Evolutionary conservation across 306 rosid genomes (phyloP), one percentile per base, ranked within the genome.

Genomic region (Lotus japonicus): DNA sequence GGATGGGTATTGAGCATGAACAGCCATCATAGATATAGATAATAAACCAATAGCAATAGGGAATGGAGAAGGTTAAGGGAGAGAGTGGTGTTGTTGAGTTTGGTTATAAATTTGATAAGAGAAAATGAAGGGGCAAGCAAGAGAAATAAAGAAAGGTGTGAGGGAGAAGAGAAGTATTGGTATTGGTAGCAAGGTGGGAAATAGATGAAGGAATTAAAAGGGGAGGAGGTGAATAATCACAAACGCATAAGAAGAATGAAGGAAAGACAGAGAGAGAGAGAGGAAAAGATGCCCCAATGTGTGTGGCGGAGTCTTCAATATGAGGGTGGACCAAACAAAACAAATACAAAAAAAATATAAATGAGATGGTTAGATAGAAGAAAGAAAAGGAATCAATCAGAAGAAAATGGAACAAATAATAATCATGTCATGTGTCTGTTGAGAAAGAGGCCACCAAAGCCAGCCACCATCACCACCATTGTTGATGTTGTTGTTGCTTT

Each of bases 1-100:
- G 52, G 95, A 94, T 15, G 97, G 97, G 74, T 90, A 90, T 76
- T 94, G 99, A 86, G 99, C 99, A 85, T 94, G 99, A 68, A 94
- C 99, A 3, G 99, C 97, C 99, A 94, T 91, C 11, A 36, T 44
- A 67, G 68, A 60, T 18, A 21, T 21, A 21, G 26, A 21, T 21
- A 21, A 1, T 1, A 26, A 2, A 26, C 31, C 31, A 26, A 26
- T 26, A 26, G 31, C 31, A 26, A 26, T 26, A 26, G 31, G 31
- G 31, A 26, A 26, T 26, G 4, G 31, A 26, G 31, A 26, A 26
- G 31, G 31, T 26, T 14, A 46, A 45, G 26, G 11, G 36, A 39
- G 49, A 50, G 50, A 12, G 2, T 61, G 54, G 23, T 49, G 56
- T 13, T 35, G 52, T 33, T 46, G 19, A 26, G 33, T 10, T 50